Evolutionary conservation across 2,329 filamentous ascomycete species (phyloP).

Genomic region (Magnaporthiopsis incrustans): DNA sequence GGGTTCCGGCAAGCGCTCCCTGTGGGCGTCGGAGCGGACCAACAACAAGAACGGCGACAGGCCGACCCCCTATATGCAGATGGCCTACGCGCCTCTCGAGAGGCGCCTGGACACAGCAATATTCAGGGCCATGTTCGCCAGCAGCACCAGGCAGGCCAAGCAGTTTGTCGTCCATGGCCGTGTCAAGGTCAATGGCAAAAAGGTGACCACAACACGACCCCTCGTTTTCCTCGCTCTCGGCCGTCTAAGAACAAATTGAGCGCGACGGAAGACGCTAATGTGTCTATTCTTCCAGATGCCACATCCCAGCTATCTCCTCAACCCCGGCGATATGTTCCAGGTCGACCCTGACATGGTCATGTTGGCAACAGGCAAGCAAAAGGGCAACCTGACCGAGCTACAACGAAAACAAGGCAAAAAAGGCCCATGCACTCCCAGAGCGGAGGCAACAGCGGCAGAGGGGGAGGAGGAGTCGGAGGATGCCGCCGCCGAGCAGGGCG

Average conservation of each 20-base stretch:
- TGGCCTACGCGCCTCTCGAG: constrained; percentile 89
- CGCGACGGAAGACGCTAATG: constrained; percentile 5
- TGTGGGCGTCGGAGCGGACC: constrained; percentile 10
- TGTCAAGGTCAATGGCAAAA: constrained; percentile 94
- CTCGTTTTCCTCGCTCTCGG: neutral
- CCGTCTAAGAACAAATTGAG: too few species aligned
- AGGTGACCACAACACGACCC: constrained; percentile 44
- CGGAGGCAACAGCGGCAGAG: constrained; percentile 12
- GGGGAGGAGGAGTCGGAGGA: constrained; percentile 18
- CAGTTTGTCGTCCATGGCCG: constrained; percentile 91
- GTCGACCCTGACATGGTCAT: constrained; percentile 85
- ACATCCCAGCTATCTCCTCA: constrained; percentile 96
- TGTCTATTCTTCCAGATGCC: neutral
- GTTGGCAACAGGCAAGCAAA: constrained; percentile 73
- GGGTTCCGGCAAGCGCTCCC: constrained; percentile 59
- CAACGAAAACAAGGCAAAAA: constrained; percentile 12
- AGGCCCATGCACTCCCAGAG: constrained; percentile 8
- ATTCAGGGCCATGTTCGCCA: constrained; percentile 88
- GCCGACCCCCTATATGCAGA: constrained; percentile 83
- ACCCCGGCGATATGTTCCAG: constrained; percentile 97
- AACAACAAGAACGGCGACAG: neutral
- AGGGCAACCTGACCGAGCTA: constrained; percentile 30
- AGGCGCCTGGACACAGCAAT: constrained; percentile 89
- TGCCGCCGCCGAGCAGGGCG: constrained; percentile 16
- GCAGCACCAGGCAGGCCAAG: constrained; percentile 83